Evolutionary conservation across 257 asterid species (phyloP).

Genomic region (Ocimum tenuiflorum): DNA sequence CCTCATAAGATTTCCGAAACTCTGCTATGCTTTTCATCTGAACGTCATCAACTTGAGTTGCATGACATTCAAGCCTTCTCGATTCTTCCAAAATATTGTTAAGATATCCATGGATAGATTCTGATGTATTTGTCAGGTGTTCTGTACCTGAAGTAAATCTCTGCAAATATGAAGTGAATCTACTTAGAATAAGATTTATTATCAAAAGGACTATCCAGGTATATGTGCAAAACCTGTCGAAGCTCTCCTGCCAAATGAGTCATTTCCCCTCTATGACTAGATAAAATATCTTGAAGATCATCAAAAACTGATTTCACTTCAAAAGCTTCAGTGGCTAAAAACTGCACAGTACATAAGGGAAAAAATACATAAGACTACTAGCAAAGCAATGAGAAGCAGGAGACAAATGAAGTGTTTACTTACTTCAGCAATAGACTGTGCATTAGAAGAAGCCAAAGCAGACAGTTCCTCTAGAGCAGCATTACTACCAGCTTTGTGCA

Average conservation of each 20-base stretch:
- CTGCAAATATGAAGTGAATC: constrained; percentile 23
- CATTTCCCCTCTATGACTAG: constrained; percentile 64
- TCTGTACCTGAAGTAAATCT: constrained; percentile 46
- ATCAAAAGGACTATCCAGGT: background rate
- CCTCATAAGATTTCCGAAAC: constrained; percentile 69
- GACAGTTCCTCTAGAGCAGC: constrained; percentile 65
- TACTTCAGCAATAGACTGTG: constrained; percentile 53
- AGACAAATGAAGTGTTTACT: constrained; percentile 12
- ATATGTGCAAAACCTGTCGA: constrained; percentile 52
- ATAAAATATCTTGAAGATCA: constrained; percentile 50
- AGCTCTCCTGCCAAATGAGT: constrained; percentile 65
- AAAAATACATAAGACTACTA: constrained; percentile 8
- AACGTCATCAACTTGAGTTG: constrained; percentile 40
- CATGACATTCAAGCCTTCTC: constrained; percentile 48
- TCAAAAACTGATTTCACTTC: constrained; percentile 51
- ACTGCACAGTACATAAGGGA: constrained; percentile 31
- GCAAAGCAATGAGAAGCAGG: background rate
- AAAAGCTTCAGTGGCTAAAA: constrained; percentile 47
- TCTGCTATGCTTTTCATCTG: constrained; percentile 55
- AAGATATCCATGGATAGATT: constrained; percentile 39
- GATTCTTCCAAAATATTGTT: constrained; percentile 55
- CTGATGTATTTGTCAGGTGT: constrained; percentile 49
- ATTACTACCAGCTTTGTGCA: constrained; percentile 61
- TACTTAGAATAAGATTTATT: background rate
- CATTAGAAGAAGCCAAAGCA: constrained; percentile 43